A percentile compares a stretch with the other conserved stretches of the same genome.
These are phyloP conservation scores for Monotropa hypopitys DNA, from an alignment of 179 eudicot species.

Conservation along the genomic window DNA sequence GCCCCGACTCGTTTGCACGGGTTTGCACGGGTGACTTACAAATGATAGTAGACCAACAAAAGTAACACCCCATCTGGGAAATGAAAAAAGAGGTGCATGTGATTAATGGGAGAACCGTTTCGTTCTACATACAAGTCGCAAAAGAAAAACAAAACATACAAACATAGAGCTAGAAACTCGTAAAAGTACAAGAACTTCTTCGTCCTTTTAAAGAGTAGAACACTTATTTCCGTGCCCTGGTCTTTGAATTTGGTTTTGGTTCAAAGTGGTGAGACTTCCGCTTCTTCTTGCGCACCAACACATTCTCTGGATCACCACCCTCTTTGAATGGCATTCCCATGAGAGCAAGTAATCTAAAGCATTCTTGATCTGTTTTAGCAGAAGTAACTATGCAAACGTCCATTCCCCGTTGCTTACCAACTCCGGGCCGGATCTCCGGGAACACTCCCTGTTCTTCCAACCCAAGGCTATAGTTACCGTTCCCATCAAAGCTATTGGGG, in stretches of 20 bases:
- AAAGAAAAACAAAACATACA: not conserved
- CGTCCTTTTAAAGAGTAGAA: not conserved
- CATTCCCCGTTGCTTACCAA: conserved; percentile 89
- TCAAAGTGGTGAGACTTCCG: conserved; percentile 68
- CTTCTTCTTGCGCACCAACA: conserved; percentile 65
- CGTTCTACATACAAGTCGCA: not conserved
- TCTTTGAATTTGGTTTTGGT: conserved; percentile 47
- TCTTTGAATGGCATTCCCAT: conserved; percentile 99
- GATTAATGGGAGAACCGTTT: not conserved
- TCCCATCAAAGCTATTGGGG: conserved; percentile 89
- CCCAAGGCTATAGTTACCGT: conserved; percentile 85
- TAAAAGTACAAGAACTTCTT: not conserved
- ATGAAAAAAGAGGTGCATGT: not conserved
- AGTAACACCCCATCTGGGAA: not conserved
- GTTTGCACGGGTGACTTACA: too few relatives aligned
- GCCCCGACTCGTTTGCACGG: too few relatives aligned
- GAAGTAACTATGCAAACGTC: conserved; percentile 89
- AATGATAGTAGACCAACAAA: not conserved
- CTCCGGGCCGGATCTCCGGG: conserved; percentile 51
- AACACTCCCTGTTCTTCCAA: conserved; percentile 79
- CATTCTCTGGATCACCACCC: conserved; percentile 31
- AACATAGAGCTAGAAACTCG: not conserved
- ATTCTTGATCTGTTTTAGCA: conserved; percentile 84
- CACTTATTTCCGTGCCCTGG: conserved; percentile 23
- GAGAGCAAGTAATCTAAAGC: conserved; percentile 49